Evolutionary conservation across 2,329 filamentous ascomycete genomes (phyloP).

Genomic region (Microdochium bolleyi): DNA sequence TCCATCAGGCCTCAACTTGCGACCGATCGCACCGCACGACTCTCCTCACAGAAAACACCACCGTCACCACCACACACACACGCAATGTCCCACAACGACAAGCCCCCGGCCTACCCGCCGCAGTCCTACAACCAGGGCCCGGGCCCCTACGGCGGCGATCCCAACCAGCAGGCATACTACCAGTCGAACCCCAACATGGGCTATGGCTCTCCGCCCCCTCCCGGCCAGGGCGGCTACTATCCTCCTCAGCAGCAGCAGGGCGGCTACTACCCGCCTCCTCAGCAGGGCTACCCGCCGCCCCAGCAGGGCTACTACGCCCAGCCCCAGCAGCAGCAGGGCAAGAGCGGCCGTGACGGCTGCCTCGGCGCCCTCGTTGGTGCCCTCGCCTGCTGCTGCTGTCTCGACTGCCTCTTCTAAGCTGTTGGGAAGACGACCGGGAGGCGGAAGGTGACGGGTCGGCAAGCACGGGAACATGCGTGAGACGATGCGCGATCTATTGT

Average conservation of each 20-base stretch:
- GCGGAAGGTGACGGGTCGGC: no score
- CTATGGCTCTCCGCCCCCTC: constrained; percentile 31
- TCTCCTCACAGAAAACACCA: not conserved
- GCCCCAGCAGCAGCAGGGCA: constrained; percentile 11
- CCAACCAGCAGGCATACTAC: constrained; percentile 25
- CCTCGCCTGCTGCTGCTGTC: constrained; percentile 50
- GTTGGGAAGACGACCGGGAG: not conserved
- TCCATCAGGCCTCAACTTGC: no score
- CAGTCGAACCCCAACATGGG: constrained; percentile 32
- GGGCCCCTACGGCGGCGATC: constrained; percentile 8
- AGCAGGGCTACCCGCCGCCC: constrained; percentile 25
- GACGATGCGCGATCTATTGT: no score
- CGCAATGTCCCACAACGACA: not conserved
- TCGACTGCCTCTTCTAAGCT: constrained; percentile 45
- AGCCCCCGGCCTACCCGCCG: not conserved
- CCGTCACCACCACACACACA: not conserved
- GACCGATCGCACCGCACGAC: no score
- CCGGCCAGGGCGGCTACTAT: constrained; percentile 23
- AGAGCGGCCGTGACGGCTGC: constrained; percentile 16
- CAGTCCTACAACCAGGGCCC: not conserved
- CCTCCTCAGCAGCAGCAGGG: constrained; percentile 9
- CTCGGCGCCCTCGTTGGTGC: constrained; percentile 39
- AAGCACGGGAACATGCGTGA: no score
- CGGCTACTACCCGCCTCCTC: constrained; percentile 16
- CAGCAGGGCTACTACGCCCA: constrained; percentile 19